These are phyloP conservation scores for Colletotrichum tabaci DNA, from an alignment of 2,329 filamentous ascomycete species.

Conservation along the genomic window DNA sequence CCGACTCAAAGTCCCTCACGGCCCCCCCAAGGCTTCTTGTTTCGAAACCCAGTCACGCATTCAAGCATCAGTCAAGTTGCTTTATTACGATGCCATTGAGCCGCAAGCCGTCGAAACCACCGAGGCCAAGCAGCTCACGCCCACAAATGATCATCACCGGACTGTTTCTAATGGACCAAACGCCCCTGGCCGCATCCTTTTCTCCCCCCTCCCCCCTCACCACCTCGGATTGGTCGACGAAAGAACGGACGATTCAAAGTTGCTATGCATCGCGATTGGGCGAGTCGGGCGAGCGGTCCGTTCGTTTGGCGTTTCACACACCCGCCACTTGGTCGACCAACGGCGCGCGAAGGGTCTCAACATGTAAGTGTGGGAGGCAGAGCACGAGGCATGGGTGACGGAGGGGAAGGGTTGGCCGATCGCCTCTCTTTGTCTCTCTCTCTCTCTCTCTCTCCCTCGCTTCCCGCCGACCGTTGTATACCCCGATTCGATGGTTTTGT, in stretches of 20 bases:
- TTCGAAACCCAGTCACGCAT: not conserved
- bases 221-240: not conserved
- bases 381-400: too few species aligned
- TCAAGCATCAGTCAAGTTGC: not conserved
- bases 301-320: slow-evolving; percentile 15
- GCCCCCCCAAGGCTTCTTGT: not conserved
- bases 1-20: too few species aligned
- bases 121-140: not conserved
- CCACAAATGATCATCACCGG: too few species aligned
- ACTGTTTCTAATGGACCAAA: not conserved
- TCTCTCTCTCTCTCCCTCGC: too few species aligned
- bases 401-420: too few species aligned
- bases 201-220: not conserved
- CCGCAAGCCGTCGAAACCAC: not conserved
- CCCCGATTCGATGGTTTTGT: slow-evolving; percentile 7
- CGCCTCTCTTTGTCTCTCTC: too few species aligned
- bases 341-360: not conserved
- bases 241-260: slow-evolving; percentile 3
- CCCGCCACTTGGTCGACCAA: not conserved
- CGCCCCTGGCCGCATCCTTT: not conserved
- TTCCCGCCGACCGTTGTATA: not conserved
- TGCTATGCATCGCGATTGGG: slow-evolving; percentile 4
- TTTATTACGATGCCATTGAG: not conserved
- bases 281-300: slow-evolving; percentile 1
- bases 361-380: too few species aligned